Percentiles rank a stretch among this genome's conserved stretches.
These are phyloP conservation scores for Blastomyces silverae DNA, from an alignment of 2,329 filamentous ascomycete species.

Conservation along the genomic window DNA sequence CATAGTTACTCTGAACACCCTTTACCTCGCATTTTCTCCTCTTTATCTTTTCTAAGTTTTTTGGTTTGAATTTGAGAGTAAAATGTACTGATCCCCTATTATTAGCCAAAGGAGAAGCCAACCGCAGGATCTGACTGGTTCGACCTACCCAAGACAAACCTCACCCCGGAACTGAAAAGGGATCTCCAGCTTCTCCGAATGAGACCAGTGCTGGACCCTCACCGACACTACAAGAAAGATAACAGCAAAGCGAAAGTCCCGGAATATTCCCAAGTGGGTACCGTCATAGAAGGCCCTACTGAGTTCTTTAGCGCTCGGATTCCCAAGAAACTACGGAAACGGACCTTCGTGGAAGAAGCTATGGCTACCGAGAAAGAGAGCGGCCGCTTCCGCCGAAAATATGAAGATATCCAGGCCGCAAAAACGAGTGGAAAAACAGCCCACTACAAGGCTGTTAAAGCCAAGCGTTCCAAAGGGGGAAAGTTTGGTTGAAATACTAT, in stretches of 20 bases:
- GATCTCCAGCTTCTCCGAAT: conserved; percentile 86
- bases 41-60: conserved; percentile 10
- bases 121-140: conserved; percentile 81
- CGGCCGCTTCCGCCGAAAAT: conserved; percentile 77
- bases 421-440: conserved; percentile 86
- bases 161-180: conserved; percentile 78
- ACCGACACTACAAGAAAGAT: conserved; percentile 87
- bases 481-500: conserved; percentile 17
- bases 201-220: conserved; percentile 80
- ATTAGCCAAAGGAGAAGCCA: conserved; percentile 45
- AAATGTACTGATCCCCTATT: conserved; percentile 18
- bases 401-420: conserved; percentile 70
- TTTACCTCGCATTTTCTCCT: conserved; percentile 22
- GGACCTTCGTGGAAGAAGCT: conserved; percentile 78
- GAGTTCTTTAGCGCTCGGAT: conserved; percentile 79
- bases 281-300: conserved; percentile 77
- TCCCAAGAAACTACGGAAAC: conserved; percentile 79
- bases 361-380: conserved; percentile 59
- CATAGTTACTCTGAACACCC: conserved; percentile 65
- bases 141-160: conserved; percentile 72
- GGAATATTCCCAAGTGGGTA: conserved; percentile 81
- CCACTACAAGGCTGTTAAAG: conserved; percentile 74
- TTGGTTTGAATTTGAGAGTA: conserved; percentile 7
- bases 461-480: conserved; percentile 40
- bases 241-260: conserved; percentile 63